These are phyloP conservation scores for Bipolaris victoriae DNA, from an alignment of 2,329 filamentous ascomycete genomes.

Conservation along the genomic window DNA sequence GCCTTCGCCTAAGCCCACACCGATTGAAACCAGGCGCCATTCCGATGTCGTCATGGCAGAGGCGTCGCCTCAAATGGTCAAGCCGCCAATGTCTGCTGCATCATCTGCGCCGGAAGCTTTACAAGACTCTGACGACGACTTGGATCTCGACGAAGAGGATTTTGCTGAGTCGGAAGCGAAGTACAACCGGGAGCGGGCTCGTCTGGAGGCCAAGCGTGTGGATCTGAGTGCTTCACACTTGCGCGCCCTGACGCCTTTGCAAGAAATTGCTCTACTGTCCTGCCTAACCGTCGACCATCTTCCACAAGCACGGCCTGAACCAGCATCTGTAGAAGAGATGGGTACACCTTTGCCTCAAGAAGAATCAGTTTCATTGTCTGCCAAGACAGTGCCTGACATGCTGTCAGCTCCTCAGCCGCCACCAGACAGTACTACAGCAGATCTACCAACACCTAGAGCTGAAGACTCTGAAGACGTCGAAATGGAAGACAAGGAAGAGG, in stretches of 20 bases:
- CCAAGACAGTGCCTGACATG: conserved; percentile 2
- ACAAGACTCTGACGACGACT: conserved; percentile 55
- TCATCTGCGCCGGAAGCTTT: conserved; percentile 42
- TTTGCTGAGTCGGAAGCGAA: conserved; percentile 55
- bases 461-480: conserved; percentile 44
- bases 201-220: conserved; percentile 52
- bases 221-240: conserved; percentile 52
- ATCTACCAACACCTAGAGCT: conserved; percentile 44
- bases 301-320: conserved; percentile 21
- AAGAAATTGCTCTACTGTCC: conserved; percentile 52
- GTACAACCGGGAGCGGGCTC: conserved; percentile 54
- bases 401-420: conserved; percentile 18
- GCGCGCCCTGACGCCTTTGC: conserved; percentile 52
- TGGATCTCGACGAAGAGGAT: conserved; percentile 55
- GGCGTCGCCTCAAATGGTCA: conserved; percentile 34
- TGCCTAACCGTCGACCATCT: conserved; percentile 46
- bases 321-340: conserved; percentile 24
- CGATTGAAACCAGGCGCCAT: conserved; percentile 40
- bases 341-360: conserved; percentile 25
- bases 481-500: conserved; percentile 31
- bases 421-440: conserved; percentile 27
- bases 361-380: conserved; percentile 9
- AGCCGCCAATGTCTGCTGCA: conserved; percentile 37
- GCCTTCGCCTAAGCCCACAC: conserved; percentile 33
- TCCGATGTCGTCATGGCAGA: conserved; percentile 47